Conservation (phyloP, 2,329 filamentous ascomycete genomes). For the Mariannaea sp. region DNA sequence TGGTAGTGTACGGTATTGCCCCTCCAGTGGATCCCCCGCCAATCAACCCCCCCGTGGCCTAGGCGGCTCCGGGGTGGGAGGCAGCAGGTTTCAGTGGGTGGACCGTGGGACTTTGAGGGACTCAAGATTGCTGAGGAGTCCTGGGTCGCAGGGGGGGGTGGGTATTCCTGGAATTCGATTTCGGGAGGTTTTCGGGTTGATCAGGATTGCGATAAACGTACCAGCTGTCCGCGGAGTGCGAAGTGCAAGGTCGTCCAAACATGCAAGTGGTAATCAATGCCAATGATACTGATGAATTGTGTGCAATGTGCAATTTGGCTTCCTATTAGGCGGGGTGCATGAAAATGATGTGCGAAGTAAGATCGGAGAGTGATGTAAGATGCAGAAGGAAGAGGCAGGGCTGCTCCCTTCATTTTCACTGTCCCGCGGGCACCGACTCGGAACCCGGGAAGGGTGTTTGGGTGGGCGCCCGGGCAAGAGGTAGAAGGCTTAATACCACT, state of each 20-base stretch:
- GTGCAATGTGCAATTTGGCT: too few relatives aligned
- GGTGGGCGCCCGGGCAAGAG: neutral
- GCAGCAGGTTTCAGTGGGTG: neutral
- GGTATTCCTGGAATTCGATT: neutral
- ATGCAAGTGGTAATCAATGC: too few relatives aligned
- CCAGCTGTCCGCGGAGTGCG: conserved; percentile 13
- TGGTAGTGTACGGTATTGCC: conserved; percentile 3
- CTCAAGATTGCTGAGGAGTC: neutral
- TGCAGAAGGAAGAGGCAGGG: neutral
- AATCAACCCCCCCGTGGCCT: conserved; percentile 14
- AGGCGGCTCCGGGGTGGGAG: conserved; percentile 14
- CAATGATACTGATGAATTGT: too few relatives aligned
- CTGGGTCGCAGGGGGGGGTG: neutral
- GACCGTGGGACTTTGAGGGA: conserved; percentile 9
- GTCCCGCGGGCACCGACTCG: conserved; percentile 2
- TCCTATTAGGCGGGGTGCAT: too few relatives aligned
- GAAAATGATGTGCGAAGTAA: neutral
- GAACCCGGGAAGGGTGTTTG: conserved; percentile 7
- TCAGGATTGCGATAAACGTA: neutral
- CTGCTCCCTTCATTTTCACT: neutral
- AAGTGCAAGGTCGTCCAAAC: neutral
- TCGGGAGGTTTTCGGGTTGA: neutral
- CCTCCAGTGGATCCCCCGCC: conserved; percentile 20
- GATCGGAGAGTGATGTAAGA: too few relatives aligned
- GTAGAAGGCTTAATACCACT: conserved; percentile 3